phyloP scores from a whole-genome alignment of 345 rosid species.

The Pistacia atlantica region DNA sequence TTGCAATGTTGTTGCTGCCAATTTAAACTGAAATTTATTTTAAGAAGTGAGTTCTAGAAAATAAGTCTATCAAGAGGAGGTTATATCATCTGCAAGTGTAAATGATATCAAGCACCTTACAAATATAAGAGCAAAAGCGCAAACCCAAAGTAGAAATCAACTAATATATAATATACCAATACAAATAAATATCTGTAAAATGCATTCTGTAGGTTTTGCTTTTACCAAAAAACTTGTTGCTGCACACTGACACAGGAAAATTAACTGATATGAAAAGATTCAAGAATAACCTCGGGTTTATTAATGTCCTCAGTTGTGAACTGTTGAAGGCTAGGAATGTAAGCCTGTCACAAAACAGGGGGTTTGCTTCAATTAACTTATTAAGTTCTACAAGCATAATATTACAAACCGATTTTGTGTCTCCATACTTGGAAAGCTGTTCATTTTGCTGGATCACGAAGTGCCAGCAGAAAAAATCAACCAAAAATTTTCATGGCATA shows the following conservation, averaged over 20 bases:
- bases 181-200: background rate
- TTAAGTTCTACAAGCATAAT: constrained; percentile 73
- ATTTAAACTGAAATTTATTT: constrained; percentile 58
- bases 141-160: constrained; percentile 5
- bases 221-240: background rate
- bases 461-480: constrained; percentile 10
- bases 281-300: constrained; percentile 74
- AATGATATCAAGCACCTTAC: too few relatives aligned
- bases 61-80: background rate
- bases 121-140: background rate
- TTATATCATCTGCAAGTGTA: background rate
- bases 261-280: constrained; percentile 8
- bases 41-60: constrained; percentile 19
- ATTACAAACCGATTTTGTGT: constrained; percentile 69
- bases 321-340: constrained; percentile 59
- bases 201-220: background rate
- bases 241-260: background rate
- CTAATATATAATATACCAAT: background rate
- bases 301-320: constrained; percentile 79
- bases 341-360: constrained; percentile 77
- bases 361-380: constrained; percentile 79
- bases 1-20: constrained; percentile 97
- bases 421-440: constrained; percentile 84
- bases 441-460: constrained; percentile 59
- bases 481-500: constrained; percentile 9